Evolutionary conservation across 805 yeast species (phyloP), one percentile per base, ranked within the genome.

Genomic region (Kluyveromyces wickerhamii): DNA sequence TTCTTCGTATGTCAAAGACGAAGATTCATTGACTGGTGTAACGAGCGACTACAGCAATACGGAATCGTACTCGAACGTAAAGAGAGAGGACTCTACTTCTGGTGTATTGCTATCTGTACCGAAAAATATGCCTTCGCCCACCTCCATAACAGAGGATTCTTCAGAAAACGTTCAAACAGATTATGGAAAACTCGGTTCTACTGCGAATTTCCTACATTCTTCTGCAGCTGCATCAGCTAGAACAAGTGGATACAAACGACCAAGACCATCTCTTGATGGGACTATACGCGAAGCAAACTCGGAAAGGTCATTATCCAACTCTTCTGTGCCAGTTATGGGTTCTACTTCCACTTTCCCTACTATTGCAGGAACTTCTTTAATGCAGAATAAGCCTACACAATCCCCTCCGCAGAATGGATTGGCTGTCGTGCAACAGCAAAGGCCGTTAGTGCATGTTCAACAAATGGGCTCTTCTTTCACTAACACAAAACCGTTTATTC

Each of bases 71-170:
- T 16, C 15, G 16, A 32, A 24, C 18, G 21, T 23, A 18, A 21
- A 29, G 12, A 15, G 32, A 8, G 27, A 32, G 16, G 32, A 29
- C 14, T 21, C 32, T 6, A 28, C 31, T 18, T 23, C 18, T 12
- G 20, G 15, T 8, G 37, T 39, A 16, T 14, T 21, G 26, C 30
- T 39, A 13, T 26, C 36, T 16, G 34, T 29, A 11, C 41, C 38
- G 14, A 47, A 39, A 17, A 51, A 51, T 21, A 64, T 77, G 27
- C 62, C 72, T n/a, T 74, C 81, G 0, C 81, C 82, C 21, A 69
- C 76, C 26, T 74, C 80, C 3, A 62, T 75, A 42, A 79, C 75
- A 44, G 80, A 75, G 36, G 75, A 74, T 13, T 66, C 71, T 4
- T 69, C 78, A 0, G 79, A 74, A 36, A 65, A 72, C 6, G 66